A percentile compares a stretch with the other conserved stretches of the same genome.
These are phyloP conservation scores for Blastobotrys mokoenaii DNA, from an alignment of 805 yeast genomes.

Conservation along the genomic window DNA sequence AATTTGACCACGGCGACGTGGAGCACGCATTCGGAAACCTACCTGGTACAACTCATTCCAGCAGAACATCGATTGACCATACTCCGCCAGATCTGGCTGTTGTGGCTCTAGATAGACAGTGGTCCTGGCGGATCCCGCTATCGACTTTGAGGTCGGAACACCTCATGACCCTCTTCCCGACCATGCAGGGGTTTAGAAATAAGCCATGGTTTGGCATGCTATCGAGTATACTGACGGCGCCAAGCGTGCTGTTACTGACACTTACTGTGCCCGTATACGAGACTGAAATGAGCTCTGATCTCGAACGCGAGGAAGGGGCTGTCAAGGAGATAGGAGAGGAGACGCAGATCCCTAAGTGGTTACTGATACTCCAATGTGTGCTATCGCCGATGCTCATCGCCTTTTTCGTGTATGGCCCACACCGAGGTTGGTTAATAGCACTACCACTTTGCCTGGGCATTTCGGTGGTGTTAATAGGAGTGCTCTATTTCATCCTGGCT, in stretches of 20 bases:
- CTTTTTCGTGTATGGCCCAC: conserved; percentile 8
- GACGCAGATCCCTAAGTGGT: conserved; percentile 7
- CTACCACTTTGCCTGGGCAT: not conserved
- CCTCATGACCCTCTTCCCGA: conserved; percentile 23
- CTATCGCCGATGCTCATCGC: conserved; percentile 26
- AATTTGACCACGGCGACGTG: not conserved
- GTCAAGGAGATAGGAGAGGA: not conserved
- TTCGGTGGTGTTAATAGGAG: conserved; percentile 10
- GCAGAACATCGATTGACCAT: too few relatives aligned
- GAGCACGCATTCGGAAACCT: not conserved
- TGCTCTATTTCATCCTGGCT: conserved; percentile 2
- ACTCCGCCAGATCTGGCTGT: too few relatives aligned
- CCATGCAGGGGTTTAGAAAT: conserved; percentile 18
- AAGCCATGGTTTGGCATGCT: conserved; percentile 21
- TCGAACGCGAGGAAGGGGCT: not conserved
- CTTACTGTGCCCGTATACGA: conserved; percentile 27
- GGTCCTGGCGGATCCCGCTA: too few relatives aligned
- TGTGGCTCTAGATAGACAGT: too few relatives aligned
- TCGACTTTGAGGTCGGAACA: not conserved
- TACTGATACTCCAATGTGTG: conserved; percentile 27
- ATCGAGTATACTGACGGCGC: conserved; percentile 24
- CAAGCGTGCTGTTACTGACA: conserved; percentile 26
- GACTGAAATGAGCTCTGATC: not conserved
- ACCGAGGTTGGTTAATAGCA: not conserved
- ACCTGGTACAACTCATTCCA: not conserved